Evolutionary conservation across 2,329 filamentous ascomycete species (phyloP), one percentile per base, ranked within the genome.

Genomic region (Pyricularia grisea): DNA sequence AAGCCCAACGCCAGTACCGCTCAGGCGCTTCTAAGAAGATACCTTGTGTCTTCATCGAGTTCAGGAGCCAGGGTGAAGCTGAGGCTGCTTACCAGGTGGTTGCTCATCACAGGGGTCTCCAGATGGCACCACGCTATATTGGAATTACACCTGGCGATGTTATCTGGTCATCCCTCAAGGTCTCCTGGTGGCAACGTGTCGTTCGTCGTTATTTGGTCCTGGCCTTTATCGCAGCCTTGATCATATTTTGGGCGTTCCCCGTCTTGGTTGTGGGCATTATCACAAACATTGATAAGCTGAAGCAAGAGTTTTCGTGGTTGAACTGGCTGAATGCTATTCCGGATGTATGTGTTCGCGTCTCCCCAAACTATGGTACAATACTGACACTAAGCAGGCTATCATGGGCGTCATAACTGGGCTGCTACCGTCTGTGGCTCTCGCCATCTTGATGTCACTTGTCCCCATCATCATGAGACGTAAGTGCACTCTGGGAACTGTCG

Each of bases 1-100:
- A 86, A 61, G 84, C 88, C 28, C 92, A 95, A 77, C 84, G 83
- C 60, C 83, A 85, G 66, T 92, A 94, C 76, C 85, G 84, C 67
- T 80, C 83, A 30, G 88, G 91, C 67, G 85, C 91, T 58, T 87
- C 84, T 65, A 85, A 88, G 71, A 85, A 88, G 71, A 82, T 93
- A 36, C 88, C 90, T 17, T 90, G 93, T 27, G 92, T 95, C 12
- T 99, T 99, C 74, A 89, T 99, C 72, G 94, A 98, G 77, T 99
- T 98, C 75, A 84, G 87, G 71, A 88, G 85, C 1, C 92, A 97
- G 76, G 87, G 90, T 69, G 91, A 92, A 69, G 95, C 95, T 17
- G 94, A 99, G 78, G 85, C 87, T 68, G 94, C 94, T 17, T 94
- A 88, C 77, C 95, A 99, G 78, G 89, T 91, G 28, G 84, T 98